Conservation (phyloP, 176 grass and related monocot genomes). For the Elymus sibiricus region DNA sequence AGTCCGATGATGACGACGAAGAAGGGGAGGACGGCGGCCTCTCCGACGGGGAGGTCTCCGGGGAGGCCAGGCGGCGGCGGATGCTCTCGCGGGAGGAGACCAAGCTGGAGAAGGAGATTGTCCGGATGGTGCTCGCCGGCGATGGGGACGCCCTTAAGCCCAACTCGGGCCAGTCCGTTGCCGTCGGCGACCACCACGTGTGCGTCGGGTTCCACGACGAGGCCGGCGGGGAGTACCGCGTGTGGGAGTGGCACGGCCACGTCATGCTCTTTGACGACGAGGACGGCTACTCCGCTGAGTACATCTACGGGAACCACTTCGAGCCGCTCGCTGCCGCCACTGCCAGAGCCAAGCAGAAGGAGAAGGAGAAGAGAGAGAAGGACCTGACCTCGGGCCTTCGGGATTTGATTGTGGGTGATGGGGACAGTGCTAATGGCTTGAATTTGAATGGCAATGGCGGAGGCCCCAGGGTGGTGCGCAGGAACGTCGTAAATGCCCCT, state of each 20-base stretch:
- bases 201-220: conserved; percentile 88
- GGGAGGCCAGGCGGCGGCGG: conserved; percentile 51
- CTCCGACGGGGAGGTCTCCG: conserved; percentile 24
- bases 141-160: conserved; percentile 66
- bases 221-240: conserved; percentile 66
- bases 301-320: conserved; percentile 93
- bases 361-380: conserved; percentile 59
- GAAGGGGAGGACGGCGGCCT: conserved; percentile 19
- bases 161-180: conserved; percentile 84
- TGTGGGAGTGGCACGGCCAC: conserved; percentile 99
- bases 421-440: background rate
- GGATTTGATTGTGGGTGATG: conserved; percentile 65
- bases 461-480: conserved; percentile 54
- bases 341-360: conserved; percentile 49
- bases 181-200: conserved; percentile 85
- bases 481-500: conserved; percentile 44
- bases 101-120: conserved; percentile 88
- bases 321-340: conserved; percentile 52
- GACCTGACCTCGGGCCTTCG: conserved; percentile 60
- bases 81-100: conserved; percentile 67
- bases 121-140: conserved; percentile 54
- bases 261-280: conserved; percentile 96
- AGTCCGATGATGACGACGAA: conserved; percentile 34
- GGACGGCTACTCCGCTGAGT: conserved; percentile 88
- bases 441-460: conserved; percentile 21